phyloP scores from a whole-genome alignment of 495 filamentous ascomycete genomes.

The Neurospora cerealis region DNA sequence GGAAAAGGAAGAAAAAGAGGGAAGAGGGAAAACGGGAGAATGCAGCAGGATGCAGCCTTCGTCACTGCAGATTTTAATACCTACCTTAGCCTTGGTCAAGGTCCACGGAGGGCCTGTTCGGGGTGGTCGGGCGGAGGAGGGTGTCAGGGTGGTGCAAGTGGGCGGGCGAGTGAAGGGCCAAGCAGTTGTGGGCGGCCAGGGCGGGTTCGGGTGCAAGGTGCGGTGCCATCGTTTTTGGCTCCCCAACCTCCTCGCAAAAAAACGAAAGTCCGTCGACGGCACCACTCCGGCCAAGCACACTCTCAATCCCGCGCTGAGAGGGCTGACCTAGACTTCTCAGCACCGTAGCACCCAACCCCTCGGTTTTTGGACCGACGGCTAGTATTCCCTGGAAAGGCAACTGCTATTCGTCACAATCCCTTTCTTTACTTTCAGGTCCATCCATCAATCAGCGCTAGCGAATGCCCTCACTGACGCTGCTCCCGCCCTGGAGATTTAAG shows the following conservation, averaged over 20 bases:
- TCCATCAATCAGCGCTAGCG: background rate
- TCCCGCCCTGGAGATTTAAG: background rate
- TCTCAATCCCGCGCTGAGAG: background rate
- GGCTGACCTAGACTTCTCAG: constrained; percentile 1
- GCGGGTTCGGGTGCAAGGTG: constrained; percentile 12
- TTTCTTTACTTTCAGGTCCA: background rate
- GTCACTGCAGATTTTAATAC: constrained; percentile 8
- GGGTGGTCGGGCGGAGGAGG: constrained; percentile 6
- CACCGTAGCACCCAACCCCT: constrained; percentile 19
- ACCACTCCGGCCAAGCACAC: background rate
- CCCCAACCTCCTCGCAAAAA: constrained; percentile 22
- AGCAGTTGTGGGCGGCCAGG: background rate
- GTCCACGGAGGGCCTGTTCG: background rate
- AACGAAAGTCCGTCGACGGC: background rate
- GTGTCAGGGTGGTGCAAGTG: background rate
- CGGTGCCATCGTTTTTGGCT: constrained; percentile 7
- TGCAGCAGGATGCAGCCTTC: constrained; percentile 13
- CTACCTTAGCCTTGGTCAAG: background rate
- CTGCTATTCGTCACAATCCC: constrained; percentile 8
- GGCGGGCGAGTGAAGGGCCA: background rate
- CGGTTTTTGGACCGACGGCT: background rate
- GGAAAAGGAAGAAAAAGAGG: constrained; percentile 3
- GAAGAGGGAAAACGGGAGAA: background rate
- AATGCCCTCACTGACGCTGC: background rate
- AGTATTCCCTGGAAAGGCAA: background rate